Base-by-base conservation (phyloP, 139 green algal species). In the Micractinium conductrix region DNA sequence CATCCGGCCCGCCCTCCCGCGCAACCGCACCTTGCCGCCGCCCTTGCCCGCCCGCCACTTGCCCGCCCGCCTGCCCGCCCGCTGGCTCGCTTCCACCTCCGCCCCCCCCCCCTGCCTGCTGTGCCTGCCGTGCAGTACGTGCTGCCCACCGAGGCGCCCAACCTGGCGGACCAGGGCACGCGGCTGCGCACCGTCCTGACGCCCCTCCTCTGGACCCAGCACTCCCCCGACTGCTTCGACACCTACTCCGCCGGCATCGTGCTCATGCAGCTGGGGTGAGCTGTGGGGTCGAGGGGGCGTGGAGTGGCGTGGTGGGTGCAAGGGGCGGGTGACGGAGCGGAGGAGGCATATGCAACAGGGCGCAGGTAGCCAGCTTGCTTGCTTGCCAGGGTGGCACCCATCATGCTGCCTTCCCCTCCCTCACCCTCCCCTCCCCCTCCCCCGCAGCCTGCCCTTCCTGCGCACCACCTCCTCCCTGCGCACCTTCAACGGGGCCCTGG, bases 191-290 rank as follows among this genome's bases (percentile, higher is more conserved):
- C 87, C 42, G 89, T 91, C 44, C 91, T 98, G 80, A 95, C 91
- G 6, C 95, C 96, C 6, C 88, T 98, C 73, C 91, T 98, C 72
- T 98, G 96, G 96, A 76, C 62, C 28, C 91, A 95, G 86, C 92
- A 96, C 90, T 81, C 87, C 28, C 96, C 96, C 1, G 96, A 98
- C 88, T 92, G 93, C 74, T 98, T 98, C 84, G 96, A 98, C 90
- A 95, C 95, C 79, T 98, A 94, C 91, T 92, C 84, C 17, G 48
- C 86, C 71, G 87, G 87, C 74, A 82, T 91, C 4, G 68, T 85
- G 38, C 69, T 85, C 17, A 73, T 80, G 67, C 93, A 97, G 89
- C 89, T 98, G 45, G 88, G 76, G 76, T 82, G 76, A 43, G 76
- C n/a, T n/a, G n/a, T n/a, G n/a, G n/a, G n/a, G n/a, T n/a, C n/a